These are phyloP conservation scores for Pyrenophora graminea DNA, from an alignment of 2,329 filamentous ascomycete species.

Conservation along the genomic window DNA sequence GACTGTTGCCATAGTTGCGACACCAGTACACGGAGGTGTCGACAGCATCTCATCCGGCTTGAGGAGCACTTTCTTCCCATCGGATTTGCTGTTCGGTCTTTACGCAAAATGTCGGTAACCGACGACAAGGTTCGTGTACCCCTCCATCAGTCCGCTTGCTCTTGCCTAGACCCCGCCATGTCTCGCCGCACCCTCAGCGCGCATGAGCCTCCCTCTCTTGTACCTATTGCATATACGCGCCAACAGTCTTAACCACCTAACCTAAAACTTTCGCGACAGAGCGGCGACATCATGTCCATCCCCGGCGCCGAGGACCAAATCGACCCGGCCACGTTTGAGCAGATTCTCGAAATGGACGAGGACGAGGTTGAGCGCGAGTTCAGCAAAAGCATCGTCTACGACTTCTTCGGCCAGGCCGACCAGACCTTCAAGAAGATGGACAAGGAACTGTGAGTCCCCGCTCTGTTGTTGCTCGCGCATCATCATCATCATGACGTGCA, in stretches of 20 bases:
- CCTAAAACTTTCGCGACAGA: constrained; percentile 22
- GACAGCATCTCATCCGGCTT: constrained; percentile 23
- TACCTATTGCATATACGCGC: neutral
- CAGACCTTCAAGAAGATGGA: constrained; percentile 88
- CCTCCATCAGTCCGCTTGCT: constrained; percentile 30
- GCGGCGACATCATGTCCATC: constrained; percentile 48
- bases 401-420: constrained; percentile 91
- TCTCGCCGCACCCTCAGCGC: constrained; percentile 11
- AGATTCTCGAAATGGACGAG: constrained; percentile 99
- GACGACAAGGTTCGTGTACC: constrained; percentile 46
- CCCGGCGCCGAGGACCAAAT: constrained; percentile 74
- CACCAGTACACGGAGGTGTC: constrained; percentile 25
- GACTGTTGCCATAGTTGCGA: constrained; percentile 22
- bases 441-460: constrained; percentile 69
- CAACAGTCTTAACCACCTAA: constrained; percentile 1
- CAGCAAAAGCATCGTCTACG: constrained; percentile 83
- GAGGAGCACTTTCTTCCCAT: constrained; percentile 12
- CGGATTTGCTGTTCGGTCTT: constrained; percentile 16
- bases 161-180: constrained; percentile 19
- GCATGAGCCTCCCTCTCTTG: constrained; percentile 4
- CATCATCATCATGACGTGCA: constrained; percentile 1
- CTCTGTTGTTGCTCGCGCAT: constrained; percentile 1
- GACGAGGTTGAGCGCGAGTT: constrained; percentile 84
- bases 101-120: constrained; percentile 40
- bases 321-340: constrained; percentile 80